Evolutionary conservation across 2,329 filamentous ascomycete genomes (phyloP).

Genomic region (Pseudogymnoascus sp.): DNA sequence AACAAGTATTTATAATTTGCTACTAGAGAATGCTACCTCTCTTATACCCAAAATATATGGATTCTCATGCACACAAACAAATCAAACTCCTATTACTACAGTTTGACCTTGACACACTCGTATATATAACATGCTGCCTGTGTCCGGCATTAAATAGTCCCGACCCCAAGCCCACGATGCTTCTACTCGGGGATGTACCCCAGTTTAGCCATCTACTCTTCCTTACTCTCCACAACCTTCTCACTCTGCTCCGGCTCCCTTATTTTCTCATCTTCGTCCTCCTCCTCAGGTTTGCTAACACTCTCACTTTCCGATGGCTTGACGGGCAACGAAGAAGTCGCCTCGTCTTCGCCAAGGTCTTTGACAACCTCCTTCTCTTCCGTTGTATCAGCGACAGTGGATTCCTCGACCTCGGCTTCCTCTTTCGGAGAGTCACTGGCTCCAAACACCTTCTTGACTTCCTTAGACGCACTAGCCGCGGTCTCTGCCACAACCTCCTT

Average conservation of each 20-base stretch:
- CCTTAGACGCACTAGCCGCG: neutral
- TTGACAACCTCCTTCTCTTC: neutral
- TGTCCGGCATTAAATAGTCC: neutral
- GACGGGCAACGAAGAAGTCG: neutral
- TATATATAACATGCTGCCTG: neutral
- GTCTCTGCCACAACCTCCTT: slow-evolving; percentile 7
- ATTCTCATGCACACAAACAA: neutral
- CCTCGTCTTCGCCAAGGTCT: neutral
- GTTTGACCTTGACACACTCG: neutral
- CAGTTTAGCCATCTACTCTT: neutral
- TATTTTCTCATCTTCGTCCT: neutral
- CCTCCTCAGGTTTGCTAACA: neutral
- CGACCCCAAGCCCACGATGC: neutral
- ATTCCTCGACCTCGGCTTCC: neutral
- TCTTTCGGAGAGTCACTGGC: neutral
- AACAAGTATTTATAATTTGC: neutral
- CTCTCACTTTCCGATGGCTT: neutral
- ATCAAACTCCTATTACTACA: neutral
- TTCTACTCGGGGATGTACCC: neutral
- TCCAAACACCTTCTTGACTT: neutral
- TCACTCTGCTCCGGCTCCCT: neutral
- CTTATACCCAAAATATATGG: neutral
- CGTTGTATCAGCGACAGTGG: neutral
- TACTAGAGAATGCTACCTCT: neutral
- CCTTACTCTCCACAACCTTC: neutral